Conservation (phyloP, 2,329 filamentous ascomycete genomes). For the Aspergillus intermedius region DNA sequence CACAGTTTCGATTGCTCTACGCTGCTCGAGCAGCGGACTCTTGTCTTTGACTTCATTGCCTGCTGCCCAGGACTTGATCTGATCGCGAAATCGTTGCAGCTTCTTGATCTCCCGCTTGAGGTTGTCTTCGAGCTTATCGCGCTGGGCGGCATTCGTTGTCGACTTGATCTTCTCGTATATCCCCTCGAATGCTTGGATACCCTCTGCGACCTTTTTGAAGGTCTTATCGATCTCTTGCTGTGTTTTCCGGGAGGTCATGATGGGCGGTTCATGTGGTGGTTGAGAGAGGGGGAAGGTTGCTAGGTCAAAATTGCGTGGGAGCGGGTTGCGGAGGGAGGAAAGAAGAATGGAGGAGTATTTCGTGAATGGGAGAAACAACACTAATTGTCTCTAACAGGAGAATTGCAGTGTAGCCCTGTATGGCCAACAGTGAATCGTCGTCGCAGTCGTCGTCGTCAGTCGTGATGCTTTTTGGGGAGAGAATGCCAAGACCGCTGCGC, state of each 20-base stretch:
- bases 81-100: slow-evolving; percentile 90
- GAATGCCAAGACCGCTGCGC: too few species aligned
- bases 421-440: too few species aligned
- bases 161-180: slow-evolving; percentile 98
- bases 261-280: slow-evolving; percentile 10
- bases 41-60: slow-evolving; percentile 99
- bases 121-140: slow-evolving; percentile 96
- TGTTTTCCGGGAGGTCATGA: slow-evolving; percentile 91
- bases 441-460: too few species aligned
- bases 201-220: slow-evolving; percentile 97
- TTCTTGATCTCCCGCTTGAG: slow-evolving; percentile 99
- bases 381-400: neutral
- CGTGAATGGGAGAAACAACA: too few species aligned
- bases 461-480: too few species aligned
- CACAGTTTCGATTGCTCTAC: slow-evolving; percentile 96
- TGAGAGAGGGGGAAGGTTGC: neutral
- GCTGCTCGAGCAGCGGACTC: slow-evolving; percentile 83
- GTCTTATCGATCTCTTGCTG: slow-evolving; percentile 98
- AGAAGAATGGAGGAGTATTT: too few species aligned
- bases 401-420: slow-evolving; percentile 1
- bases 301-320: neutral
- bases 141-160: slow-evolving; percentile 86
- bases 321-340: too few species aligned
- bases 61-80: slow-evolving; percentile 99
- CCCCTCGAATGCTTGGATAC: slow-evolving; percentile 81